A percentile compares a stretch with the other conserved stretches of the same genome.
Evolutionary conservation across 2,329 filamentous ascomycete species (phyloP).

Genomic region (Bipolaris zeicola): DNA sequence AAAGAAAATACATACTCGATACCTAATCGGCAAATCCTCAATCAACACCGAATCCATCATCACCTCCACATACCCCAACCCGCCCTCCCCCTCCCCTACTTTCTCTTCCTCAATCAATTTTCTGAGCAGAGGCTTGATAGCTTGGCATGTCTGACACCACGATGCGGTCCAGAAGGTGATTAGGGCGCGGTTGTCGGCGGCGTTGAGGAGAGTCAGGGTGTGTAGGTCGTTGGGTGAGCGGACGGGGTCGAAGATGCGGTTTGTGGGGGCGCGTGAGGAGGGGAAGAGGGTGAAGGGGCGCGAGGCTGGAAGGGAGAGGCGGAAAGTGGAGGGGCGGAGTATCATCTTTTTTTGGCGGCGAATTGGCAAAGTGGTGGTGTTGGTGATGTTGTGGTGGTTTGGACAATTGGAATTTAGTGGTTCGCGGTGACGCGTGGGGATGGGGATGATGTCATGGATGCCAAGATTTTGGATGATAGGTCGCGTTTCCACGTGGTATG

Average conservation of each 20-base stretch:
- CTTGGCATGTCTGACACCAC: constrained; percentile 54
- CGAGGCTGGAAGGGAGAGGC: constrained; percentile 4
- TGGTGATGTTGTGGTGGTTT: background rate
- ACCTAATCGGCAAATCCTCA: constrained; percentile 50
- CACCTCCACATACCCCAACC: constrained; percentile 56
- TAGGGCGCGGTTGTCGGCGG: constrained; percentile 51
- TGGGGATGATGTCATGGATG: constrained; percentile 20
- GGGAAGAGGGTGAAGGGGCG: constrained; percentile 26
- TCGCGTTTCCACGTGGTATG: constrained; percentile 48
- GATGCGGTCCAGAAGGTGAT: constrained; percentile 59
- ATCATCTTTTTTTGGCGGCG: background rate
- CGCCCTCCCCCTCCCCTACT: constrained; percentile 53
- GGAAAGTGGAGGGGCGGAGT: constrained; percentile 1
- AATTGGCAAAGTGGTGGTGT: background rate
- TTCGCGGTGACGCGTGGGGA: constrained; percentile 9
- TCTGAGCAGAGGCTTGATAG: constrained; percentile 51
- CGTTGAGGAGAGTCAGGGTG: constrained; percentile 55
- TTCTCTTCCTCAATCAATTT: constrained; percentile 52
- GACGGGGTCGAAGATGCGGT: constrained; percentile 49
- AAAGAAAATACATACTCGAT: constrained; percentile 25
- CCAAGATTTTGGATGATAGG: constrained; percentile 9
- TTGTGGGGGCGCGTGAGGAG: constrained; percentile 24
- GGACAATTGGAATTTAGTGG: background rate
- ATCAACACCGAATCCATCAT: constrained; percentile 55
- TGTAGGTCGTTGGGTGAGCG: constrained; percentile 56